Evolutionary conservation across 768 basidiomycete genomes (phyloP), one percentile per base, ranked within the genome.

Genomic region (Kwoniella dejecticola): DNA sequence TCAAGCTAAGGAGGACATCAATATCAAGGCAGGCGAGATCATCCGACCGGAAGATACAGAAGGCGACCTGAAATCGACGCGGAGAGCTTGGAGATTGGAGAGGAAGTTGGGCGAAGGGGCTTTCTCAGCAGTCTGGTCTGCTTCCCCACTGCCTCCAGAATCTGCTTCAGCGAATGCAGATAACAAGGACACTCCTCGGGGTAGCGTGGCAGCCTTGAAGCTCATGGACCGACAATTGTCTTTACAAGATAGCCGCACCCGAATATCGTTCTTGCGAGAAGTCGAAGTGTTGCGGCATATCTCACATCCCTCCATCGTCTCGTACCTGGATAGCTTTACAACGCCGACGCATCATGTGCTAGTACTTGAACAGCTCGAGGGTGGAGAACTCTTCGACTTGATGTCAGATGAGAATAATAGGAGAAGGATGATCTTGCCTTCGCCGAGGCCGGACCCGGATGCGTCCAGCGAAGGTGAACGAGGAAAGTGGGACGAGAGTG

Each of bases 251-350:
- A 87, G 89, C 60, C 80, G 89, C 58, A 90, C 89, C 58, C 74
- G 88, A 40, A 88, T 90, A 47, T 85, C 85, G 47, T 91, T 91
- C 67, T 84, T 89, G 27, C 81, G 90, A 26, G 90, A 91, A 79
- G 90, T 90, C 15, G 88, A 90, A 72, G 87, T 93, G 3, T 80
- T 92, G n/a, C 83, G 87, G 79, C 88, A 89, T 71, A 87, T 91
- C 60, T 86, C 86, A 4, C 90, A 91, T 74, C 89, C 89, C 0
- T 86, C 86, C 42, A 89, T 93, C 66, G 86, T 90, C 0, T 83
- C 86, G 0, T 84, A 88, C 56, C 82, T 89, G 7, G 82, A 86
- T 29, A 85, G 87, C 56, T 85, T 92, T 75, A 85, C 88, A 11
- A 89, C 89, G 0, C 81, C 84, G 3, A 82, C 85, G 0, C 86